Percentiles rank a stretch among this genome's conserved stretches.
Evolutionary conservation across 2,329 filamentous ascomycete species (phyloP).

Genomic region (Hirsutella rhossiliensis): DNA sequence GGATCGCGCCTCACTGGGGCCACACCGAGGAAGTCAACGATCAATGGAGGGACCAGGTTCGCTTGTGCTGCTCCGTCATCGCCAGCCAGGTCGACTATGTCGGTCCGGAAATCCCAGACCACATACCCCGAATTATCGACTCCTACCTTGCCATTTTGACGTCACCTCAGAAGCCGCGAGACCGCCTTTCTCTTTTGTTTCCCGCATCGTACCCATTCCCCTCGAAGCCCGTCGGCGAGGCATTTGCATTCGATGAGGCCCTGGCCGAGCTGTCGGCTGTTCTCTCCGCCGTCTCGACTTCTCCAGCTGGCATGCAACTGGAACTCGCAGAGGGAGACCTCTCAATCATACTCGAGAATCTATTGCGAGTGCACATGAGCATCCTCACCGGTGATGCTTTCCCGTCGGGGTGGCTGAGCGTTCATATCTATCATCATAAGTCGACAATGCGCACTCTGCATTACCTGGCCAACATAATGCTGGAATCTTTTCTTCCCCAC

Average conservation of each 20-base stretch:
- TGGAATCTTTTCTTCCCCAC: conserved; percentile 75
- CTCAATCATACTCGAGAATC: conserved; percentile 61
- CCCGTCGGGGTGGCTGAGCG: conserved; percentile 78
- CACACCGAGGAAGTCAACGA: conserved; percentile 59
- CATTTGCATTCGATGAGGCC: conserved; percentile 64
- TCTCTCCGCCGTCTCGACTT: conserved; percentile 68
- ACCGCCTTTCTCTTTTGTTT: conserved; percentile 75
- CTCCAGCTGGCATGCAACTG: conserved; percentile 58
- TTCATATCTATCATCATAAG: conserved; percentile 87
- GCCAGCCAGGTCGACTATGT: conserved; percentile 73
- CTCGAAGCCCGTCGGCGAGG: conserved; percentile 51
- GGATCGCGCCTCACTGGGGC: conserved; percentile 93
- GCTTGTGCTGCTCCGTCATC: conserved; percentile 84
- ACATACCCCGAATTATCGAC: conserved; percentile 81
- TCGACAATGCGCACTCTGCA: conserved; percentile 79
- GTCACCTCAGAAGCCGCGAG: conserved; percentile 38
- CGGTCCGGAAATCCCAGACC: conserved; percentile 71
- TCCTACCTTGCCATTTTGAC: conserved; percentile 72
- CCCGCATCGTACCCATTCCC: conserved; percentile 86
- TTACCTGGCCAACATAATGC: conserved; percentile 65
- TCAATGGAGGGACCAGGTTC: conserved; percentile 86
- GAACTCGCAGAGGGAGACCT: conserved; percentile 66
- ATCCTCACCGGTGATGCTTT: conserved; percentile 85
- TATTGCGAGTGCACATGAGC: conserved; percentile 76
- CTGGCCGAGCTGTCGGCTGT: conserved; percentile 82